A percentile compares a stretch with the other conserved stretches of the same genome.
Evolutionary conservation across 2,329 filamentous ascomycete species (phyloP).

Genomic region (Xylariomycetidae sp.): DNA sequence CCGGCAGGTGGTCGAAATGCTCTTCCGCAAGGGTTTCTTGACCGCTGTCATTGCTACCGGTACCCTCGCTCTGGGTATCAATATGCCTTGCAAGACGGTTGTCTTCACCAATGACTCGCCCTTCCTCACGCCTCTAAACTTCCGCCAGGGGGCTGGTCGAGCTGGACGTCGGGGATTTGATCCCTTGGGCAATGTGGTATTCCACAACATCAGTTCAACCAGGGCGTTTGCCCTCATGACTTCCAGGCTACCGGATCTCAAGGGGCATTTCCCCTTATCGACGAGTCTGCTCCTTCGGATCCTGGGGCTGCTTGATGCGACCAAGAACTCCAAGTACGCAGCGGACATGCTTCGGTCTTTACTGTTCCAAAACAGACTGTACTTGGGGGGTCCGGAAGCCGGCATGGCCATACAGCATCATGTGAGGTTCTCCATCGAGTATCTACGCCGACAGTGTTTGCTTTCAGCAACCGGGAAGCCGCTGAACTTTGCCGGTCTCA

Average conservation of each 20-base stretch:
- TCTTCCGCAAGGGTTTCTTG: slow-evolving; percentile 68
- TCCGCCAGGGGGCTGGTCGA: slow-evolving; percentile 69
- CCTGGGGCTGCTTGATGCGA: slow-evolving; percentile 60
- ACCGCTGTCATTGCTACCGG: slow-evolving; percentile 69
- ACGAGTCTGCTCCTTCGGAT: slow-evolving; percentile 66
- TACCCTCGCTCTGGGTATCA: slow-evolving; percentile 71
- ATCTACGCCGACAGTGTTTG: slow-evolving; percentile 62
- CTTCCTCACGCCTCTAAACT: slow-evolving; percentile 69
- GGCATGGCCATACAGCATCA: slow-evolving; percentile 69
- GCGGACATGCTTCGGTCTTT: slow-evolving; percentile 58
- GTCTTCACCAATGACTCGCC: slow-evolving; percentile 70
- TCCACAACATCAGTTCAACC: slow-evolving; percentile 55
- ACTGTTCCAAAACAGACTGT: slow-evolving; percentile 63
- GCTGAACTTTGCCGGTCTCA: slow-evolving; percentile 64
- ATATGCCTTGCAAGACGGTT: slow-evolving; percentile 79
- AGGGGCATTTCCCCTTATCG: slow-evolving; percentile 72
- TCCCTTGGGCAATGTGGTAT: slow-evolving; percentile 74
- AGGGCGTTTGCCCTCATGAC: slow-evolving; percentile 66
- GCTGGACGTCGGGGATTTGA: slow-evolving; percentile 77
- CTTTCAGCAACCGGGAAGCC: slow-evolving; percentile 56
- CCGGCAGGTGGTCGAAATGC: slow-evolving; percentile 65
- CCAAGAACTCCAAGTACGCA: slow-evolving; percentile 57
- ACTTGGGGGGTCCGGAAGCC: slow-evolving; percentile 62
- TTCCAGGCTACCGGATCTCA: slow-evolving; percentile 65
- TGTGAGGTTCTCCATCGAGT: slow-evolving; percentile 75